Base-by-base conservation (phyloP, 371 early-diverging fungal species). In the Smittium culicis region DNA sequence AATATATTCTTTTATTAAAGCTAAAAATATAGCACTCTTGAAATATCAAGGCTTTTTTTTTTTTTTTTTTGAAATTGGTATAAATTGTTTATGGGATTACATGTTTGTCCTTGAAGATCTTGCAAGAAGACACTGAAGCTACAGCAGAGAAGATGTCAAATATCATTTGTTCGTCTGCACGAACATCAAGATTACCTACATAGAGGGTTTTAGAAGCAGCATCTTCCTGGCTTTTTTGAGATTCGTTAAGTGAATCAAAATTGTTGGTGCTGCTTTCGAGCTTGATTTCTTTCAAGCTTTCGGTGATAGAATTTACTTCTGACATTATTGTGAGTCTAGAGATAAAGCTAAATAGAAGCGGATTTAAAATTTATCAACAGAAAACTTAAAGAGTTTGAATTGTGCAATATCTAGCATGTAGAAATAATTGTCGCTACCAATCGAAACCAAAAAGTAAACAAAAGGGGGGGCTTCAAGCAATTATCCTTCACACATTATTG, bases 161-260 rank as follows among this genome's bases (percentile, higher is more conserved):
- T 60, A 93, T 80, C 75, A 84, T 79, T 31, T 73, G 73, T 65
- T 93, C 92, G 57, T 87, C 88, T 54, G 89, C 87, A 65, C 85
- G 83, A 66, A 85, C 86, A 78, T 93, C 92, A 68, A 93, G 81
- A 76, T 91, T 92, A 35, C 92, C 93, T 33, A 92, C 90, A 71
- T 92, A 93, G 34, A 91, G 82, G 54, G 84, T 83, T 73, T 79
- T 84, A 68, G 82, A 63, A 33, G 34, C 67, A 16, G 73, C 35
- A 31, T 73, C 77, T 11, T 77, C 77, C 3, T n/a, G 31, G 11
- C 32, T n/a, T 5, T 45, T 45, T 11, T 45, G 5, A 11, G 45
- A 45, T 5, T 45, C 11, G 5, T 5, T 5, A 11, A 11, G 45
- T 11, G 45, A 11, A 11, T 45, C 45, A 5, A 45, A 45, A n/a